Base-by-base conservation (phyloP, 192 early-diverging fungal genomes). In the Helicostylum pulchrum region DNA sequence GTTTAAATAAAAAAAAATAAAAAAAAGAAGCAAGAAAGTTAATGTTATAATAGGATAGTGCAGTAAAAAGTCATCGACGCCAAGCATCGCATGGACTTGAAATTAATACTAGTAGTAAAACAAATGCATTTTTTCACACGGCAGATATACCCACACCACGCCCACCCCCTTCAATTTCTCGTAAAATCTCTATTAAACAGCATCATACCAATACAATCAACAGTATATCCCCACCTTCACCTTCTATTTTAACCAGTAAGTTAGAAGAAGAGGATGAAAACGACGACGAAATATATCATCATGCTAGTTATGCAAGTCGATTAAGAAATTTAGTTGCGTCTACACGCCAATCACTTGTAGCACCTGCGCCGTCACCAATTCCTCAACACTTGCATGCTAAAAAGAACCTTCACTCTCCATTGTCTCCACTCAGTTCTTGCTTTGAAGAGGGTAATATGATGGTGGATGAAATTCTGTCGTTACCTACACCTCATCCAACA, bases 91-190 rank as follows among this genome's bases (percentile, higher is more conserved):
- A 30, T 53, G 62, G 62, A 7, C 51, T 64, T 20, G 62, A 50
- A 23, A 64, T 64, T 14, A 15, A 52, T 23, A 64, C 62, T 7
- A 32, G 51, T 7, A 32, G 51, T 0, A 64, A 64, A 30, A 64
- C 62, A 12, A 53, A 51, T 17, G 49, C 48, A 23, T 64, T 64
- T 26, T 64, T 64, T 26, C 30, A 53, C 36, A 51, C 61, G 15
- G 50, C 48, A 7, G 51, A 64, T 53, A 50, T 64, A 12, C 62
- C 51, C 14, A 64, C 62, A 19, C 62, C 62, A 26, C 51, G 62
- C 42, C 62, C 62, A 19, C 62, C 62, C 6, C 62, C 62, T 44
- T 64, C 62, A 8, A 50, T 64, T n/a, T 51, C 60, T 14, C 60
- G 60, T 32, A 46, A 46, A 17, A 61, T 46, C 15, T 46, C 47